Percentiles rank a stretch among this genome's conserved stretches.
These are phyloP conservation scores for Malus domestica DNA, from an alignment of 306 rosid species.

Conservation along the genomic window DNA sequence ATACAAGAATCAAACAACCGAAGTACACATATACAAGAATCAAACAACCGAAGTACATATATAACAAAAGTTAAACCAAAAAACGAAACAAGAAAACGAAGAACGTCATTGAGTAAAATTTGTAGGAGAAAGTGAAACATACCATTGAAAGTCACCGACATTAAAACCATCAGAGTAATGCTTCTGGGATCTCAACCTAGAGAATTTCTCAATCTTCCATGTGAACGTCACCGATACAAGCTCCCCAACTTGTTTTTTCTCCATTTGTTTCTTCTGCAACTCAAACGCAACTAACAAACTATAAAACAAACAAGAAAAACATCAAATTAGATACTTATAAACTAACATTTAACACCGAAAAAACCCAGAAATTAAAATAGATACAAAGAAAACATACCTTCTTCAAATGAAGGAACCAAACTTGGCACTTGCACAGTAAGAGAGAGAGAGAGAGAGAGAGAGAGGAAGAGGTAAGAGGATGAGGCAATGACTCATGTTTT, in stretches of 20 bases:
- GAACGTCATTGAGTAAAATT: not conserved
- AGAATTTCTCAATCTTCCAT: slow-evolving; percentile 7
- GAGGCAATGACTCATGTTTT: not conserved
- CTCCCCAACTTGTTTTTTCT: not conserved
- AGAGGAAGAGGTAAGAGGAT: no score
- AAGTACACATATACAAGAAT: not conserved
- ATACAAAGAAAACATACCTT: not conserved
- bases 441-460: not conserved
- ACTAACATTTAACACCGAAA: not conserved
- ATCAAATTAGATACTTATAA: not conserved
- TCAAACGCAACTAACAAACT: not conserved
- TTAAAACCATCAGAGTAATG: slow-evolving; percentile 3
- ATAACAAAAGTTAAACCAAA: not conserved
- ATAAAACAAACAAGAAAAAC: not conserved
- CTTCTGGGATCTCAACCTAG: not conserved
- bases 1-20: not conserved
- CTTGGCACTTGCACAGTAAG: not conserved
- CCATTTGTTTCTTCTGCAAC: not conserved
- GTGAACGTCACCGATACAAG: slow-evolving; percentile 2
- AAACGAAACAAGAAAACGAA: not conserved
- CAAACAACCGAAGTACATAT: not conserved
- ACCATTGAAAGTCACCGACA: slow-evolving; percentile 11
- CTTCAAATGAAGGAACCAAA: no score
- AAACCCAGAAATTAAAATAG: not conserved
- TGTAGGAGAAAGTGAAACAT: not conserved